These are phyloP conservation scores for Ascochyta fabae DNA, from an alignment of 2,329 filamentous ascomycete genomes.

Conservation along the genomic window DNA sequence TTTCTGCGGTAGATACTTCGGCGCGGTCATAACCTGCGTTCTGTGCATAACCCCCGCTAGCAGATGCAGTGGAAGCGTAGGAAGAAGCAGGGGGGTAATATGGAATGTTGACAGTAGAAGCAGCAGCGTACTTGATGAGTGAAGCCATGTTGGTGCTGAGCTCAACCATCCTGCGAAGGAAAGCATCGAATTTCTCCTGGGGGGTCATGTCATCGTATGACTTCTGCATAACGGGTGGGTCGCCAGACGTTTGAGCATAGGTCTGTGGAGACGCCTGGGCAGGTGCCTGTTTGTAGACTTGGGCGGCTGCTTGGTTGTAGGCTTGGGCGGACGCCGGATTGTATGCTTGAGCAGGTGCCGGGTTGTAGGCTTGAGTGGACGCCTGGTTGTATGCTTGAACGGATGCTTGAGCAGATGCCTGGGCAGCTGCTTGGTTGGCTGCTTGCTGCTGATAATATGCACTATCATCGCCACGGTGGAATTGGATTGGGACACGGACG, in stretches of 20 bases:
- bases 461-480: slow-evolving; percentile 2
- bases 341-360: background rate
- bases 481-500: background rate
- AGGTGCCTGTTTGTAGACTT: background rate
- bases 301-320: background rate
- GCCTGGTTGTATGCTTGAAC: background rate
- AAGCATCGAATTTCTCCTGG: slow-evolving; percentile 7
- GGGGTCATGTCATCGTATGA: slow-evolving; percentile 5
- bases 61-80: background rate
- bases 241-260: background rate
- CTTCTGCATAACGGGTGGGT: background rate
- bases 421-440: background rate
- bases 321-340: background rate
- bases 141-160: slow-evolving; percentile 12
- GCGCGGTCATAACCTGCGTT: background rate
- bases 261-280: background rate
- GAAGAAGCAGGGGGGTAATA: slow-evolving; percentile 7
- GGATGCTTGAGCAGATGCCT: background rate
- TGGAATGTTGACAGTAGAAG: slow-evolving; percentile 5
- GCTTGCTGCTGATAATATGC: slow-evolving; percentile 3
- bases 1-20: background rate
- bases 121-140: slow-evolving; percentile 12
- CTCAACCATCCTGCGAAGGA: slow-evolving; percentile 13
- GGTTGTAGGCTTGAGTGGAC: background rate
- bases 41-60: too few species aligned